A percentile compares a stretch with the other conserved stretches of the same genome.
phyloP scores from a whole-genome alignment of 2,329 filamentous ascomycete genomes.

The Coleophoma cylindrospora region DNA sequence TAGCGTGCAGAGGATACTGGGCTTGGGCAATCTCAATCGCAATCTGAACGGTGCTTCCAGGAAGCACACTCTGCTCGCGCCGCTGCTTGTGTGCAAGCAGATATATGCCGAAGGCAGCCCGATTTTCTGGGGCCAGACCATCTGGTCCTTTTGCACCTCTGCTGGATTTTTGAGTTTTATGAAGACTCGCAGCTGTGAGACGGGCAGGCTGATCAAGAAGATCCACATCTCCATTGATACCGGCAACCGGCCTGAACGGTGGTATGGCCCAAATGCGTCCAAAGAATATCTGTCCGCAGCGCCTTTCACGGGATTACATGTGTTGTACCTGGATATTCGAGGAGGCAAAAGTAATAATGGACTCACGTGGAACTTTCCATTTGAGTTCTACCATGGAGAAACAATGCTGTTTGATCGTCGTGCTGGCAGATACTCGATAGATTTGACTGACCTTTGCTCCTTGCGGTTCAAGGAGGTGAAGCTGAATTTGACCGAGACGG shows the following conservation, averaged over 20 bases:
- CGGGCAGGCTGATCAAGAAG: not conserved
- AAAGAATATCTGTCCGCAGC: not conserved
- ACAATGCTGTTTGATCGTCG: not conserved
- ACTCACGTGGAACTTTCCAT: not conserved
- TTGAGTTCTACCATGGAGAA: not conserved
- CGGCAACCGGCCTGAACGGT: not conserved
- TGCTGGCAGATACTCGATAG: not conserved
- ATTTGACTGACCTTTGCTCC: not conserved
- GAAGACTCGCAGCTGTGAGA: not conserved
- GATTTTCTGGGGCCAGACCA: not conserved
- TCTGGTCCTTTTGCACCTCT: not conserved
- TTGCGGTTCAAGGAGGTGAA: not conserved
- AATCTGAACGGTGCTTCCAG: too few species aligned
- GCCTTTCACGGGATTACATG: not conserved
- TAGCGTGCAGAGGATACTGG: not conserved
- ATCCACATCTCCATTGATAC: not conserved
- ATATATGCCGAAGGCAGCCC: not conserved
- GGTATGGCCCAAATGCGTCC: not conserved
- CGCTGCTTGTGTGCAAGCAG: not conserved
- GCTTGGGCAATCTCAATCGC: not conserved
- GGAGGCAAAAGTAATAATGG: not conserved
- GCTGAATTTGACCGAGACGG: not conserved
- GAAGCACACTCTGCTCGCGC: not conserved
- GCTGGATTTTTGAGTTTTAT: not conserved
- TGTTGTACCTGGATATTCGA: not conserved